Evolutionary conservation across 2,329 filamentous ascomycete genomes (phyloP), one percentile per base, ranked within the genome.

Genomic region (Sporothrix brasiliensis): DNA sequence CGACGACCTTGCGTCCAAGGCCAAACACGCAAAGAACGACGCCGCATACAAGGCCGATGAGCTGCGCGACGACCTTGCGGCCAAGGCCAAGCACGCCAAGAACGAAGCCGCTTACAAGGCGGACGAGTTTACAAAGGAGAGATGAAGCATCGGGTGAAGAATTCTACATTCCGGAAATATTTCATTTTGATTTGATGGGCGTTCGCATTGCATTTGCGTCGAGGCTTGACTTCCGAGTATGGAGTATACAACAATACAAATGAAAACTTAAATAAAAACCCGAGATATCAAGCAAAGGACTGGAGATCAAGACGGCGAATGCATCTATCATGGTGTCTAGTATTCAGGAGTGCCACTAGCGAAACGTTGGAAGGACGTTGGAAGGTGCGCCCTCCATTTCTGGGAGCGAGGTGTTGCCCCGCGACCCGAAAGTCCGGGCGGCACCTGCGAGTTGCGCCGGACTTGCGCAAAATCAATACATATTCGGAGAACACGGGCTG

Each of bases 41-140:
- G 13, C 34, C 1, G 7, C 30, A 2, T 44, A 61, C 53, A 70
- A 71, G 67, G 72, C 74, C 4, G 61, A 63, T 6, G 83, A 83
- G 73, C 41, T 44, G 11, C 11, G 14, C 11, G 41, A 44, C 14
- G 41, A 44, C 41, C 11, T 44, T 10, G 41, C 41, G 14, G 2
- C 41, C 41, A 44, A 44, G 76, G 79, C 83, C 63, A 86, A 86
- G 77, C 79, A 84, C 24, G 79, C 79, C 30, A 69, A 68, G 21
- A 16, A 27, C 2, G 65, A 69, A 4, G 72, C 74, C 39, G 69
- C 73, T 19, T 75, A 73, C 19, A 79, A 80, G 75, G 77, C 74
- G 73, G 79, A 80, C 49, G 83, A 84, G 34, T 34, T 34, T 73
- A 71, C 73, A 13, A 73, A 73, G 52, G 75, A 73, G 75, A 77